phyloP scores from a whole-genome alignment of 371 early-diverging fungal species.

The Apophysomyces sp. region DNA sequence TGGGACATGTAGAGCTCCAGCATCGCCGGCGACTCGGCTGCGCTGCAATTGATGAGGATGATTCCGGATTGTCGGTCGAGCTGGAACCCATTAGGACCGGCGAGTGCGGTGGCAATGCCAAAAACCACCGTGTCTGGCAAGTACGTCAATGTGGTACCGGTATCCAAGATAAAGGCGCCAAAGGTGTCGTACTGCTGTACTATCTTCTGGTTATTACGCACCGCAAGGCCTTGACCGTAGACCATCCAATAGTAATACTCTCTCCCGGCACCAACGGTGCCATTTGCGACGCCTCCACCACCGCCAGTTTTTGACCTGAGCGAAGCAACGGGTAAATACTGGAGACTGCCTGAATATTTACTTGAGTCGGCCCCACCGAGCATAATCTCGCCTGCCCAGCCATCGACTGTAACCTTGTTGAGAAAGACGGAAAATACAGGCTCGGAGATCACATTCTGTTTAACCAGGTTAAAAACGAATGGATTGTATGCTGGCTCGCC shows the following conservation, averaged over 20 bases:
- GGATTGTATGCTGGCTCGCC: slow-evolving; percentile 34
- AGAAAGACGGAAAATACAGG: slow-evolving; percentile 46
- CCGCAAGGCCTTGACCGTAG: slow-evolving; percentile 40
- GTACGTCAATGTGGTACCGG: slow-evolving; percentile 50
- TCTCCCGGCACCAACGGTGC: background rate
- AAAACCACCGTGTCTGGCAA: slow-evolving; percentile 31
- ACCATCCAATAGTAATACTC: slow-evolving; percentile 50
- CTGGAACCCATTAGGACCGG: slow-evolving; percentile 20
- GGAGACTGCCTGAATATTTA: slow-evolving; percentile 51
- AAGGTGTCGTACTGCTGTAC: slow-evolving; percentile 7
- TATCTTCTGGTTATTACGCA: slow-evolving; percentile 16
- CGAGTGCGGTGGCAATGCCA: slow-evolving; percentile 29
- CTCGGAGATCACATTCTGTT: slow-evolving; percentile 32
- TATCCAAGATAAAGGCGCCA: slow-evolving; percentile 44
- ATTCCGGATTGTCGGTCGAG: slow-evolving; percentile 36
- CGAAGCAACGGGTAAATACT: slow-evolving; percentile 45
- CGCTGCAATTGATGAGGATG: slow-evolving; percentile 32
- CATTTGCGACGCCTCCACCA: background rate
- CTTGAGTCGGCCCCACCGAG: slow-evolving; percentile 58
- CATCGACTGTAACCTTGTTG: slow-evolving; percentile 21
- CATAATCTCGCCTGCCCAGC: slow-evolving; percentile 56
- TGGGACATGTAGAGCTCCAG: slow-evolving; percentile 38
- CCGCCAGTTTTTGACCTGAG: slow-evolving; percentile 10
- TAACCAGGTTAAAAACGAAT: slow-evolving; percentile 40
- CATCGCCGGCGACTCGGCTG: slow-evolving; percentile 20